Base-by-base conservation (phyloP, 2,329 filamentous ascomycete species). In the Aspergillus fumigatiaffinis region DNA sequence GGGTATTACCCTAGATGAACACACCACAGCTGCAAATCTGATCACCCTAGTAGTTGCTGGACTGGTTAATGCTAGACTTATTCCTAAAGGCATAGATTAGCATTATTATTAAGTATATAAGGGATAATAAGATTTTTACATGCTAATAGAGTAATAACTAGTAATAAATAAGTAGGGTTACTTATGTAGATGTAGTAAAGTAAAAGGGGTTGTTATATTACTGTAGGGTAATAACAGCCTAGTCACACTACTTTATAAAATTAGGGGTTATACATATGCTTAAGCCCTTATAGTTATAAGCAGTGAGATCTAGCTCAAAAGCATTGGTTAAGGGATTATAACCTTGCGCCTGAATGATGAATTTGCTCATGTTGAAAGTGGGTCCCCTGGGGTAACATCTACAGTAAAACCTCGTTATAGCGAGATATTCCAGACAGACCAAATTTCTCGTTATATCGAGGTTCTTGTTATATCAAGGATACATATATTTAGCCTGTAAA, bases 41-140 rank as follows among this genome's bases (percentile, higher is more conserved):
- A 52, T 60, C 58, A 28, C 58, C 58, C 58, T 55, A 60, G 51
- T 55, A 60, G 35, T 60, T 60, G 21, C 58, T 55, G 17, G 49
- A 52, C 23, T 2, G 23, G 3, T 23, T 23, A 23, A 23, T 23
- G 23, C 23, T 3, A 2, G 23, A 23, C 48, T 52, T 42, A 50
- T 52, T 49, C 10, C 54, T 56, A 50, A 10, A 44, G 42, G 10
- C 14, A 9, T 20, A 38, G 51, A 49, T 56, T 29, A 56, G 54
- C 17, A 52, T 21, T 44, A n/a, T 1, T 48, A 51, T 50, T 46
- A 25, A 55, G 48, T 10, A 23, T 54, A 50, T 3, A 20, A 50
- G 52, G 17, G 6, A 41, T 42, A 50, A 4, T 41, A 23, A 44
- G 46, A 42, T 17, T 9, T 44, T 20, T 50, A 46, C 52, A 54